phyloP scores from a whole-genome alignment of 306 rosid genomes.

The Neltuma alba region DNA sequence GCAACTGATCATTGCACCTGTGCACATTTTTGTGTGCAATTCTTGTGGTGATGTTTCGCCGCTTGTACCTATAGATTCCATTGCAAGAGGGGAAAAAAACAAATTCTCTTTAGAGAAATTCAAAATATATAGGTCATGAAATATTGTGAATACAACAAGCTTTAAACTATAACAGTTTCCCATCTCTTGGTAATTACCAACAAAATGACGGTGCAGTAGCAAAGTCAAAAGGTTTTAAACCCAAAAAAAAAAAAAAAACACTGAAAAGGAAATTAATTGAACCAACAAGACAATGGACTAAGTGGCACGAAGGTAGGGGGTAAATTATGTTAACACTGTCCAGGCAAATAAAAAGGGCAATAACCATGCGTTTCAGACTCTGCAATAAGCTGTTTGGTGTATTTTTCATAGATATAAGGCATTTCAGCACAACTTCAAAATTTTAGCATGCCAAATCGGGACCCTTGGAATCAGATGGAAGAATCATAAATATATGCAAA shows the following conservation, averaged over 20 bases:
- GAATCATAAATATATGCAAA: background rate
- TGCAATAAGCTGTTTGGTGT: background rate
- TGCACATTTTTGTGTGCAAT: conserved; percentile 83
- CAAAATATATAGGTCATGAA: conserved; percentile 4
- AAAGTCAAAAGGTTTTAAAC: background rate
- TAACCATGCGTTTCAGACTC: background rate
- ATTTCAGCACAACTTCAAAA: conserved; percentile 19
- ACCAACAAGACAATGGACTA: background rate
- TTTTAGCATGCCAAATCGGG: conserved; percentile 15
- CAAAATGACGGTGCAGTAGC: background rate
- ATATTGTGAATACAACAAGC: background rate
- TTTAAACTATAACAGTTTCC: conserved; percentile 18
- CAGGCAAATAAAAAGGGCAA: background rate
- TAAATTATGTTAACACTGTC: background rate
- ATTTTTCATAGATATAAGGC: background rate
- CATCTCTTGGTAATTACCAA: conserved; percentile 2
- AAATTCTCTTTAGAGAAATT: conserved; percentile 6
- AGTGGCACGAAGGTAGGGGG: background rate
- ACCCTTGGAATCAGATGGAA: conserved; percentile 9
- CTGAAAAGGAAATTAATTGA: conserved; percentile 6
- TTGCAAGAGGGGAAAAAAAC: conserved; percentile 26
- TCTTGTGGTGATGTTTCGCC: conserved; percentile 85
- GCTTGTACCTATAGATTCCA: conserved; percentile 67
- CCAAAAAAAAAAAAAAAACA: background rate
- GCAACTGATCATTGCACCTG: conserved; percentile 89